A percentile compares a stretch with the other conserved stretches of the same genome.
Conservation (phyloP, 164 flowering plant genomes). For the Sedum album region DNA sequence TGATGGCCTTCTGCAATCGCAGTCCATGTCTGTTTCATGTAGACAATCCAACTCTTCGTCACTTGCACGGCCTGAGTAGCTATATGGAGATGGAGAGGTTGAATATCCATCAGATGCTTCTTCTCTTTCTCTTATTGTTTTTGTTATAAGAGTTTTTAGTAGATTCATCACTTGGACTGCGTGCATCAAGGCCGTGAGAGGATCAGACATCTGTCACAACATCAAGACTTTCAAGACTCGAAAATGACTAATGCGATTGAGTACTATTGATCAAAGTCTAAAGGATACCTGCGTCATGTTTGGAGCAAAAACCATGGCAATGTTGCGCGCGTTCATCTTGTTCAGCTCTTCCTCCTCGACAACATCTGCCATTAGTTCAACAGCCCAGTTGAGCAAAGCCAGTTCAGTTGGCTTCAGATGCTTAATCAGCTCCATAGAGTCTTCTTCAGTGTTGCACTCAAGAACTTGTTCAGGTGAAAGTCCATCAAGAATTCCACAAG, state of each 20-base stretch:
- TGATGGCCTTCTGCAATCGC: neutral
- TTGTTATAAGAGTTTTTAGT: conserved; percentile 74
- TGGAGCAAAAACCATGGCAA: conserved; percentile 92
- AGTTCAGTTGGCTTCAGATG: conserved; percentile 69
- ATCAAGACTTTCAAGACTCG: conserved; percentile 5
- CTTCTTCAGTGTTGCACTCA: conserved; percentile 76
- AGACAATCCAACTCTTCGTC: neutral
- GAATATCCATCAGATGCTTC: conserved; percentile 21
- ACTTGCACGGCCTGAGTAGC: neutral
- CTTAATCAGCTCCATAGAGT: conserved; percentile 63
- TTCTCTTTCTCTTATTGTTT: conserved; percentile 67
- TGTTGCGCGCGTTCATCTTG: conserved; percentile 94
- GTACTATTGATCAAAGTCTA: neutral
- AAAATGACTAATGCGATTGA: neutral
- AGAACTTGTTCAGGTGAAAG: conserved; percentile 93
- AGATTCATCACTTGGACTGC: conserved; percentile 99
- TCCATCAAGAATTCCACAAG: conserved; percentile 81
- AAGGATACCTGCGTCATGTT: conserved; percentile 85
- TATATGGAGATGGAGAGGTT: conserved; percentile 4
- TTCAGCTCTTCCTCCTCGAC: conserved; percentile 84
- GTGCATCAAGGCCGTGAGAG: conserved; percentile 94
- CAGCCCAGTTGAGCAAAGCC: conserved; percentile 83
- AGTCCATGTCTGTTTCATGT: conserved; percentile 2
- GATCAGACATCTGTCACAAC: conserved; percentile 82
- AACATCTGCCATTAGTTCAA: conserved; percentile 95